Evolutionary conservation across 805 yeast species (phyloP).

Genomic region (Pichia manshurica): DNA sequence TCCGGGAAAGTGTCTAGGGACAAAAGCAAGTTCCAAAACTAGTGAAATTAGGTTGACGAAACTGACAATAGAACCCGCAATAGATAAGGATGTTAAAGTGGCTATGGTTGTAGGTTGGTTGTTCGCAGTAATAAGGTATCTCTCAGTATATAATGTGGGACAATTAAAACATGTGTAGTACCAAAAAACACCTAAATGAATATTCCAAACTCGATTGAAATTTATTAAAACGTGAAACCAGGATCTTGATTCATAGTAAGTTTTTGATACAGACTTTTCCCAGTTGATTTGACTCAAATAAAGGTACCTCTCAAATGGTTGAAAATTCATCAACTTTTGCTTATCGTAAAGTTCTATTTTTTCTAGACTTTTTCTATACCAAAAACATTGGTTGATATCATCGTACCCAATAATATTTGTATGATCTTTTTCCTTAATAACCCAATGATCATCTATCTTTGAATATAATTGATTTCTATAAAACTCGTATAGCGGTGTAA

Average conservation of each 20-base stretch:
- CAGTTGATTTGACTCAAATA: conserved; percentile 54
- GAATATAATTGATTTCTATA: conserved; percentile 52
- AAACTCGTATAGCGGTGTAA: conserved; percentile 68
- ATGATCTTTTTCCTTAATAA: conserved; percentile 57
- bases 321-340: conserved; percentile 45
- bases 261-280: conserved; percentile 64
- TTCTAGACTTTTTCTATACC: conserved; percentile 71
- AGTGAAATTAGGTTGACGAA: conserved; percentile 52
- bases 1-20: conserved; percentile 72
- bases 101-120: conserved; percentile 58
- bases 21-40: conserved; percentile 51
- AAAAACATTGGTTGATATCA: conserved; percentile 82
- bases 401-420: conserved; percentile 74
- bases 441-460: conserved; percentile 37
- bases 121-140: conserved; percentile 47
- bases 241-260: conserved; percentile 66
- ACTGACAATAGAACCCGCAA: conserved; percentile 63
- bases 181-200: conserved; percentile 74
- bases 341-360: conserved; percentile 42
- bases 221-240: conserved; percentile 73
- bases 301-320: conserved; percentile 50
- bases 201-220: conserved; percentile 75
- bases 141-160: conserved; percentile 57
- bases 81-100: conserved; percentile 50
- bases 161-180: conserved; percentile 65